phyloP scores from a whole-genome alignment of 75 land plant species.

The Adiantum capillusveneris region DNA sequence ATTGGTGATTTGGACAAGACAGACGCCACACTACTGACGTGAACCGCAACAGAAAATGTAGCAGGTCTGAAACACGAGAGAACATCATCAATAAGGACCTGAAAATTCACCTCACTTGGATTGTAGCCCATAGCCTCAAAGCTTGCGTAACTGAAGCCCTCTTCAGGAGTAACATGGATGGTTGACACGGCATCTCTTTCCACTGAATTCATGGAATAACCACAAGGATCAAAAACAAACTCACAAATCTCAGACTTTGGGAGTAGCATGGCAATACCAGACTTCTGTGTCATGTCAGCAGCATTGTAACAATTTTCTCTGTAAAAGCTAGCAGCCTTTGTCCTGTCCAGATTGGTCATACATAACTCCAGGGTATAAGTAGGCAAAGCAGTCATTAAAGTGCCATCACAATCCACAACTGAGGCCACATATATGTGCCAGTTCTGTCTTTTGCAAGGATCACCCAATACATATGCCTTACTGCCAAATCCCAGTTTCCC shows the following conservation, averaged over 20 bases:
- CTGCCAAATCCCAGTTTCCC: slow-evolving; percentile 26
- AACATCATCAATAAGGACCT: slow-evolving; percentile 40
- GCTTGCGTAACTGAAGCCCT: slow-evolving; percentile 86
- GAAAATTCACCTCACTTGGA: slow-evolving; percentile 17
- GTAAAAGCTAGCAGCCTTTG: slow-evolving; percentile 49
- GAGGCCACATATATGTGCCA: slow-evolving; percentile 48
- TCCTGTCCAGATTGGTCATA: slow-evolving; percentile 55
- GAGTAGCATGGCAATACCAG: slow-evolving; percentile 52
- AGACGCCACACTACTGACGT: slow-evolving; percentile 15
- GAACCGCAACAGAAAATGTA: slow-evolving; percentile 48
- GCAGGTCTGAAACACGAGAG: slow-evolving; percentile 50
- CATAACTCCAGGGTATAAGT: slow-evolving; percentile 64
- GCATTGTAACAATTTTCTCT: slow-evolving; percentile 34
- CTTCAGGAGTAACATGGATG: slow-evolving; percentile 78
- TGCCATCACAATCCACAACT: slow-evolving; percentile 1
- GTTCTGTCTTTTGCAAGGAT: slow-evolving; percentile 11
- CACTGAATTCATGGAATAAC: slow-evolving; percentile 77
- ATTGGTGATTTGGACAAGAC: neutral
- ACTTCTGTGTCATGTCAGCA: slow-evolving; percentile 41
- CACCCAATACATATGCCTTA: slow-evolving; percentile 52
- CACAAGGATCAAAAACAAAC: slow-evolving; percentile 84
- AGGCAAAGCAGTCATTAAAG: neutral
- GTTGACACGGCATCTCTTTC: slow-evolving; percentile 55
- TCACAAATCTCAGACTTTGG: slow-evolving; percentile 65
- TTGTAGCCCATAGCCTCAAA: slow-evolving; percentile 67